Base-by-base conservation (phyloP, 768 basidiomycete genomes). In the Suillus clintonianus region DNA sequence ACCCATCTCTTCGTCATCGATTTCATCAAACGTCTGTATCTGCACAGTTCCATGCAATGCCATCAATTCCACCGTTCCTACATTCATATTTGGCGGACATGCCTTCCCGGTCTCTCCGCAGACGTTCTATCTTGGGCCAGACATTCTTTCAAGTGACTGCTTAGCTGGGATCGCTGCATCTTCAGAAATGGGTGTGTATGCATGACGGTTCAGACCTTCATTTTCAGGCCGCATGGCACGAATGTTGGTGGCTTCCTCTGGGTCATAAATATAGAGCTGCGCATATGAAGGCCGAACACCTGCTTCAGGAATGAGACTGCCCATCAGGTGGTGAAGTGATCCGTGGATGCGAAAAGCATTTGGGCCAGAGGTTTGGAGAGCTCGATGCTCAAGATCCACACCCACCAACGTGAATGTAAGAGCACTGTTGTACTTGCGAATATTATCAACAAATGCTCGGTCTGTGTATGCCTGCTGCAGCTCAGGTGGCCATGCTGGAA, bases 231-330 rank as follows among this genome's bases (percentile, higher is more conserved):
- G 2, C 2, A 59, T n/a, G 27, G 70, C 62, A 1, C 76, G 45
- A 61, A 61, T 34, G 4, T 78, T 30, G 1, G 78, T 72, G 0
- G 81, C 81, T 1, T 67, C 72, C 2, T 62, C 41, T 6, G 80
- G 74, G 62, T 84, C 80, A 69, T 79, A 74, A 2, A 83, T 71
- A 1, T 81, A 82, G 0, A 83, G 72, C 59, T 84, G 81, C 0
- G 79, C 74, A 72, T 78, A 83, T 0, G 59, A 37, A 0, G 81
- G 76, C 0, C 37, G 39, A 1, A 47, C 15, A 1, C 65, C 72
- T 19, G 56, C 51, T 0, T 59, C 10, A 30, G 80, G 74, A 3
- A 63, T 24, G 0, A 84, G 68, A 6, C 75, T 59, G 0, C 80
- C 81, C 11, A 76, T 70, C 0, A 58, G 58, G 66, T 85, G 81